These are phyloP conservation scores for Vitrella brassicaformis DNA, from an alignment of 73 alveolate species.

Conservation along the genomic window DNA sequence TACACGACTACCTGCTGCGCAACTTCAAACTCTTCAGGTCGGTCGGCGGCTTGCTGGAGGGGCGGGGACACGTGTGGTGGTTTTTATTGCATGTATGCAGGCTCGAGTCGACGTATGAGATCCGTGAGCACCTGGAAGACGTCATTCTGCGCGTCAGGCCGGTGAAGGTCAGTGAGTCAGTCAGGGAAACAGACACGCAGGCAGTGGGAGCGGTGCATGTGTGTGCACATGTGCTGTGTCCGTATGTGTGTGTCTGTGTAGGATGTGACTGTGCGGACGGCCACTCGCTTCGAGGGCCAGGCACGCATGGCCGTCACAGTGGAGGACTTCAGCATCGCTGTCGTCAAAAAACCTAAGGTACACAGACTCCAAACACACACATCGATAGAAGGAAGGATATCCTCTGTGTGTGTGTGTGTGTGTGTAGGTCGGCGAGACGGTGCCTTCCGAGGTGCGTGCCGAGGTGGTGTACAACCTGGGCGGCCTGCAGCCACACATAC, in stretches of 20 bases:
- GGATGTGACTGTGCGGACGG: background rate
- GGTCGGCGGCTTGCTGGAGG: too few relatives aligned
- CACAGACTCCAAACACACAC: too few relatives aligned
- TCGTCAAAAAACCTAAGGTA: background rate
- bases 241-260: background rate
- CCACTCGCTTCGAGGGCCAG: background rate
- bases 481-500: slow-evolving; percentile 40
- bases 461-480: slow-evolving; percentile 50
- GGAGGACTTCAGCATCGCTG: background rate
- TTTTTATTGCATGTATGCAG: too few relatives aligned
- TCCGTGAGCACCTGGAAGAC: slow-evolving; percentile 56
- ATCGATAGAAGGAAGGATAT: background rate
- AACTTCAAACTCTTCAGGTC: slow-evolving; percentile 49
- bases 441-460: slow-evolving; percentile 52
- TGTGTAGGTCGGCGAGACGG: slow-evolving; percentile 48
- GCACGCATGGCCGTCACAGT: background rate
- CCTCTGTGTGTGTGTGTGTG: background rate
- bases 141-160: slow-evolving; percentile 47
- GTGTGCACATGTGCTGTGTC: background rate
- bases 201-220: background rate
- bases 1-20: slow-evolving; percentile 57
- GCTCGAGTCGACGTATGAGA: slow-evolving; percentile 61
- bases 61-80: too few relatives aligned
- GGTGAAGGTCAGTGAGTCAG: background rate
- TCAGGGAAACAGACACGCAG: too few relatives aligned